Evolutionary conservation across 371 early-diverging fungal genomes (phyloP), one percentile per base, ranked within the genome.

Genomic region (Catenaria anguillulae): DNA sequence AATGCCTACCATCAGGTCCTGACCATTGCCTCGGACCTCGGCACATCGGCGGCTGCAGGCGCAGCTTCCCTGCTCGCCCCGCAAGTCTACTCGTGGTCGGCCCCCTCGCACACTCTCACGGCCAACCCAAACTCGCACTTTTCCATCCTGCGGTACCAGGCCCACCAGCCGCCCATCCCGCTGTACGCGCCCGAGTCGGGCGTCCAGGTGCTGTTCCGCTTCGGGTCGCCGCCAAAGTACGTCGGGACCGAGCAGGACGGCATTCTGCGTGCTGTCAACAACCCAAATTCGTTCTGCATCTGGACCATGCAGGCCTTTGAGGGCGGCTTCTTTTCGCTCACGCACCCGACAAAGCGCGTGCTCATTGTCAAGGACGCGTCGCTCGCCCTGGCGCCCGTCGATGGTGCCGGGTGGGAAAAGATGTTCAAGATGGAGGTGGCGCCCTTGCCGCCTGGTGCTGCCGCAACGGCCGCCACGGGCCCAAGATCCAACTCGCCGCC

Each of bases 301-400:
- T 46, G 46, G 46, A 46, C 46, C n/a, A 46, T 46, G 46, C 46
- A 46, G 46, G 46, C 46, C 23, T 46, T 46, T 5, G 46, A 46
- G n/a, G 46, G 46, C 46, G 46, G 46, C 46, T 46, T 46, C 46
- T 46, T 46, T 24, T 46, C 46, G 46, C 23, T 46, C 23, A 46
- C 46, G 46, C 46, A 46, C 46, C 46, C 46, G 46, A 46, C 46
- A 21, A 46, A 46, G 46, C 19, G n/a, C n/a, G n/a, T 46, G 23
- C 46, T 46, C 46, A n/a, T 46, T 24, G n/a, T n/a, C 46, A 46
- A 46, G 46, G 46, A 46, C 46, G 46, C n/a, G 46, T 46, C 46
- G 46, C 46, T 46, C 46, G 46, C 46, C n/a, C 46, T 46, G 10
- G 46, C 23, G n/a, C 8, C 10, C 23, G n/a, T 46, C 46, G 46